phyloP scores from a whole-genome alignment of 345 rosid genomes.

The Durio zibethinus region DNA sequence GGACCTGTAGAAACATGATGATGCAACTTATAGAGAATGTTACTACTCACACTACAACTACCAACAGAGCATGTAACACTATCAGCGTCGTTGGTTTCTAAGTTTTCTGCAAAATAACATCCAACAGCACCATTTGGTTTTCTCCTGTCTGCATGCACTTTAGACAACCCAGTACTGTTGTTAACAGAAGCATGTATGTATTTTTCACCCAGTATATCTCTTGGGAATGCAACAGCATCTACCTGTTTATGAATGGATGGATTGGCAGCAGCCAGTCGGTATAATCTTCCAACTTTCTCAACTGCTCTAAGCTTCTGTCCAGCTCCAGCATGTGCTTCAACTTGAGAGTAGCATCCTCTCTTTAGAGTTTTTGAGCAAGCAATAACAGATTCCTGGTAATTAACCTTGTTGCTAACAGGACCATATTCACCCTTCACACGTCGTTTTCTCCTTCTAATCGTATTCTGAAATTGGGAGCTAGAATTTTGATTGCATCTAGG shows the following conservation, averaged over 20 bases:
- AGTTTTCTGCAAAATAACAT: conserved; percentile 27
- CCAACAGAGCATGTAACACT: conserved; percentile 57
- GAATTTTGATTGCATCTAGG: conserved; percentile 29
- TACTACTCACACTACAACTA: conserved; percentile 49
- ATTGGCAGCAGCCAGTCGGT: conserved; percentile 22
- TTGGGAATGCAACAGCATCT: conserved; percentile 33
- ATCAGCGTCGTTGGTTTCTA: conserved; percentile 31
- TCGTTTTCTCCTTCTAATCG: conserved; percentile 19
- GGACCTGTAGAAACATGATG: conserved; percentile 27
- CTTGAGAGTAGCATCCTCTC: conserved; percentile 33
- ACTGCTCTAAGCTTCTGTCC: conserved; percentile 32
- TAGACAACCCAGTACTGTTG: conserved; percentile 25
- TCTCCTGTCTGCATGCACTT: conserved; percentile 35
- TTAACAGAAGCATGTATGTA: conserved; percentile 25
- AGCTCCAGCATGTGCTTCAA: conserved; percentile 26
- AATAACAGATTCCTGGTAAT: conserved; percentile 29
- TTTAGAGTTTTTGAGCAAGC: conserved; percentile 33
- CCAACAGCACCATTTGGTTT: conserved; percentile 32
- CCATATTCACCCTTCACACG: conserved; percentile 21
- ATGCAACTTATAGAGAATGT: conserved; percentile 19
- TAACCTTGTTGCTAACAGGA: conserved; percentile 30
- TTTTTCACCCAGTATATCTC: conserved; percentile 33
- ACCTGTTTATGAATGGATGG: conserved; percentile 25
- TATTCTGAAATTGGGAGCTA: conserved; percentile 26
- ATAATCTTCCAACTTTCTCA: conserved; percentile 26